These are phyloP conservation scores for Monotropa hypopitys DNA, from an alignment of 179 eudicot genomes.

Conservation along the genomic window DNA sequence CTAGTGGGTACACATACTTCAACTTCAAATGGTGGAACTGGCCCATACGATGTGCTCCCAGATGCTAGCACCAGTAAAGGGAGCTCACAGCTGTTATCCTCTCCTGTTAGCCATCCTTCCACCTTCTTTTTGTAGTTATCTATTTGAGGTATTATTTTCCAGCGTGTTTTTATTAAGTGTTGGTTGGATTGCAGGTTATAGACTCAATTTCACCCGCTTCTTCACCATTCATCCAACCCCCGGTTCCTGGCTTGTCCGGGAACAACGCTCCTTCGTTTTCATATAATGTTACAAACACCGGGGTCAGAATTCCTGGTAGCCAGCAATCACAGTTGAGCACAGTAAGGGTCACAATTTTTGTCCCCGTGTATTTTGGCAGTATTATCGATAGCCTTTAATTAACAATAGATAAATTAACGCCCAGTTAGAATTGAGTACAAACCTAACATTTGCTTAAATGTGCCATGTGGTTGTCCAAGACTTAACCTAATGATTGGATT, in stretches of 20 bases:
- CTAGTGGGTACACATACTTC: constrained; percentile 3
- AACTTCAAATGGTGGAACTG: constrained; percentile 1
- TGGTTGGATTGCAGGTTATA: constrained; percentile 17
- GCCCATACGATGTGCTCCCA: constrained; percentile 15
- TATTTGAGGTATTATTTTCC: not conserved
- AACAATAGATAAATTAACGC: too few species aligned
- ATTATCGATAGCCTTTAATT: not conserved
- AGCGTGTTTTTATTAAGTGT: not conserved
- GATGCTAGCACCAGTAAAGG: constrained; percentile 13
- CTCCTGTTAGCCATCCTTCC: constrained; percentile 13
- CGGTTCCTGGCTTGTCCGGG: constrained; percentile 18
- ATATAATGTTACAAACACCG: constrained; percentile 16
- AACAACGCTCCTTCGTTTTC: constrained; percentile 21
- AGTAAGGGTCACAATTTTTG: constrained; percentile 12
- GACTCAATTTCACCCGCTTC: constrained; percentile 14
- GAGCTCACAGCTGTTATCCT: constrained; percentile 18
- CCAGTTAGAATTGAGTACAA: too few species aligned
- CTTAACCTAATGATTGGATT: too few species aligned
- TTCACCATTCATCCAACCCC: constrained; percentile 16
- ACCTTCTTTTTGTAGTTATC: not conserved
- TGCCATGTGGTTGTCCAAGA: too few species aligned
- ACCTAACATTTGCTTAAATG: too few species aligned
- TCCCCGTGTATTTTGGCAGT: not conserved
- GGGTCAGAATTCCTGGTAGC: constrained; percentile 2
- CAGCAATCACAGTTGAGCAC: constrained; percentile 15